Conservation (phyloP, 2,329 filamentous ascomycete species). For the Monosporascus sp. region DNA sequence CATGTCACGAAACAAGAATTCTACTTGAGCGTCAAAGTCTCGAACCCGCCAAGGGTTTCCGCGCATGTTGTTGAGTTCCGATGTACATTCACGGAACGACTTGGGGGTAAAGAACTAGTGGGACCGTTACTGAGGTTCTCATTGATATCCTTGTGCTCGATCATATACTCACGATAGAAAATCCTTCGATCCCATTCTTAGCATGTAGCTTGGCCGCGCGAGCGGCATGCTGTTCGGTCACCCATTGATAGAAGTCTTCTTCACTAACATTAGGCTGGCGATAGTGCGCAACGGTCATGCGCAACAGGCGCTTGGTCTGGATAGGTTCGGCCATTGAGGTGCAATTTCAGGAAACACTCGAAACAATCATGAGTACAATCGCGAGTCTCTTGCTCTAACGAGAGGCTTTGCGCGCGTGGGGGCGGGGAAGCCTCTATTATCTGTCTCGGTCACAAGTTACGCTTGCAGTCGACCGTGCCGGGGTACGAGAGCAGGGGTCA, state of each 20-base stretch:
- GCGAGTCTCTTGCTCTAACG: too few relatives aligned
- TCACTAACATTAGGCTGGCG: neutral
- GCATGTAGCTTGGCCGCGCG: neutral
- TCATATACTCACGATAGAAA: neutral
- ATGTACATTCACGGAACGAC: neutral
- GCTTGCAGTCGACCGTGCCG: too few relatives aligned
- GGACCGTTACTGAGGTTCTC: neutral
- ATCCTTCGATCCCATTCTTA: constrained; percentile 1
- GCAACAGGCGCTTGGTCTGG: constrained; percentile 1
- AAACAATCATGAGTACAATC: too few relatives aligned
- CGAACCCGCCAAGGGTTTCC: constrained; percentile 1
- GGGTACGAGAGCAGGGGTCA: too few relatives aligned
- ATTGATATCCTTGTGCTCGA: neutral
- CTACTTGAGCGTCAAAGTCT: constrained; percentile 11
- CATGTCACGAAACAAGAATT: constrained; percentile 17
- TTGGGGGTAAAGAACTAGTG: constrained; percentile 10
- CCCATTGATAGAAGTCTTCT: constrained; percentile 1
- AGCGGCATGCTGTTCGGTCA: neutral
- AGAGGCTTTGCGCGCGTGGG: too few relatives aligned
- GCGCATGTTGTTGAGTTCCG: neutral
- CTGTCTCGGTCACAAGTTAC: too few relatives aligned
- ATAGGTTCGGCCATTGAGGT: neutral
- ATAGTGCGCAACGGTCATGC: constrained; percentile 2
- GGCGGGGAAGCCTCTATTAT: too few relatives aligned
- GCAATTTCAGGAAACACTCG: too few relatives aligned